These are phyloP conservation scores for Gymnopilus junonius DNA, from an alignment of 768 basidiomycete species.

Conservation along the genomic window DNA sequence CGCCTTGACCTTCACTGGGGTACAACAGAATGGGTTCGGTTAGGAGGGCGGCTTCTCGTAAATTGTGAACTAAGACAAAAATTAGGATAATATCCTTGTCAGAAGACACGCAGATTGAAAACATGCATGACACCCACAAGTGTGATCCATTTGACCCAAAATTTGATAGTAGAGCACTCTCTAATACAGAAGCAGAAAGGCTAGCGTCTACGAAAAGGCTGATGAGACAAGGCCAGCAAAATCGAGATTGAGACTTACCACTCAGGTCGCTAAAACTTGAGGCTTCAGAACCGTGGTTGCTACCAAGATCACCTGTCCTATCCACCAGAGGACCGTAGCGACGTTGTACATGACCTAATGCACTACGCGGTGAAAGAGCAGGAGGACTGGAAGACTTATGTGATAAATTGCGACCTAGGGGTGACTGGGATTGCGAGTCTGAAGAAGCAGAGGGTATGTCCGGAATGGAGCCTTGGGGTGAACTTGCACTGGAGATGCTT, in stretches of 20 bases:
- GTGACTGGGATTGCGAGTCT: constrained; percentile 58
- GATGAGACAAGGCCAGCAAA: constrained; percentile 1
- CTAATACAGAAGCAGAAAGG: constrained; percentile 77
- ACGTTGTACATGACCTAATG: constrained; percentile 51
- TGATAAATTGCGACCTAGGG: constrained; percentile 54
- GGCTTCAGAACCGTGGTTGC: constrained; percentile 71
- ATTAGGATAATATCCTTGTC: not conserved
- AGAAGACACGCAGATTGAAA: not conserved
- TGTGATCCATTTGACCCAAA: constrained; percentile 68
- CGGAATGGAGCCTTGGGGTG: constrained; percentile 79
- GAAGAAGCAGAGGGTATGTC: constrained; percentile 78
- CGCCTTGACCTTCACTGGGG: constrained; percentile 19
- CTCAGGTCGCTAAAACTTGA: constrained; percentile 89
- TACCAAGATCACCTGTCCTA: constrained; percentile 57
- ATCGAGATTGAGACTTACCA: constrained; percentile 49
- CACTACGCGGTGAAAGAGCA: constrained; percentile 57
- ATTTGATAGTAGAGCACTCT: constrained; percentile 81
- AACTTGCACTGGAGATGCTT: constrained; percentile 75
- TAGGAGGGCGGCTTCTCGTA: constrained; percentile 38
- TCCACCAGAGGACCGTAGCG: constrained; percentile 50
- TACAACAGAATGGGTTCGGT: constrained; percentile 30
- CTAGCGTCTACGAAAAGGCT: constrained; percentile 57
- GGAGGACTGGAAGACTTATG: constrained; percentile 69
- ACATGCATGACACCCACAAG: constrained; percentile 53
- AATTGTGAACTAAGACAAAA: constrained; percentile 43